Base-by-base conservation (phyloP, 1,284 basidiomycete genomes). In the Ustilago hordei region DNA sequence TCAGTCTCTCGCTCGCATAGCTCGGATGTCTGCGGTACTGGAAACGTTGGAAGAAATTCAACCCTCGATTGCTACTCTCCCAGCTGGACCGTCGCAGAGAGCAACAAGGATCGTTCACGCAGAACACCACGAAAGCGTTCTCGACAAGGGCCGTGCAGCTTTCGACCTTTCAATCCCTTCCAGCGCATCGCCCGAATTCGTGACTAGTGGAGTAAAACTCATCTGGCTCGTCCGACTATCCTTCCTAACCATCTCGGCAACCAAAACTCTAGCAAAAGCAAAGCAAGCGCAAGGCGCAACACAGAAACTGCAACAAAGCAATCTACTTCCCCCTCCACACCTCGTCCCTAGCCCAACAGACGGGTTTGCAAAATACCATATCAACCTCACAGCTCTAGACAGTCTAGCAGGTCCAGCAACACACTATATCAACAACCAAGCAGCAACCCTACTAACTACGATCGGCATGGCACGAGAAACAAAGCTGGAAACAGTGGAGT, bases 41-140 rank as follows among this genome's bases (percentile, higher is more conserved):
- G 84, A 85, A 68, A 79, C 78, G n/a, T 72, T 83, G 55, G 84
- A 85, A 64, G 82, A 81, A 32, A 64, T 85, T 12, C 77, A 85
- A 34, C 66, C 82, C 0, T 62, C 53, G 38, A 70, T 85, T 13
- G 71, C 80, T 11, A 76, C 78, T 12, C 64, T 84, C 23, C 83
- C 84, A 0, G 32, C 75, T 0, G 73, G 65, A 7, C 48, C 80
- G n/a, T n/a, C 64, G 57, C 74, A 78, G 55, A 69, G 71, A 17
- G 63, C 65, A 4, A 85, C 83, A 8, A 56, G 63, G 9, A 68
- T 73, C 9, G 73, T 84, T 3, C 81, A 85, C 47, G 79, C 83
- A 8, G 75, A 78, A 28, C 78, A 82, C 55, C 80, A 85, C 66
- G 79, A 84, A 38, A 69, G 64, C 45, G 80, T 79, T 9, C 67